Conservation (phyloP, 2,329 filamentous ascomycete species). For the Sarocladium brachiariae region DNA sequence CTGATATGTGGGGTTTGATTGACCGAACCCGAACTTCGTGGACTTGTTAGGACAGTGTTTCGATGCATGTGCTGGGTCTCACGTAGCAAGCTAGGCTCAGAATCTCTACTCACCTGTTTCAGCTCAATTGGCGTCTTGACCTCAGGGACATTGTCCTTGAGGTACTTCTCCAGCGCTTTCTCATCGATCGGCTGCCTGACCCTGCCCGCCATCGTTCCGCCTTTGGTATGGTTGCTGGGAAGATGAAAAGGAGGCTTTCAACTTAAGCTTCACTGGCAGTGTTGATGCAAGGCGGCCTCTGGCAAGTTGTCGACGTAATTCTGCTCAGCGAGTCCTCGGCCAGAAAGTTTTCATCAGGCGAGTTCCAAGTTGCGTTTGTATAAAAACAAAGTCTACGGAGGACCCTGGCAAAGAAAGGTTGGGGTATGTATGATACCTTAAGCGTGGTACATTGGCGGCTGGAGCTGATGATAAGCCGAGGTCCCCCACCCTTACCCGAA, state of each 20-base stretch:
- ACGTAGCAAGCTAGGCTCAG: too few relatives aligned
- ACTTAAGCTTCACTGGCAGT: too few relatives aligned
- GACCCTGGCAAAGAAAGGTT: neutral
- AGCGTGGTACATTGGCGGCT: neutral
- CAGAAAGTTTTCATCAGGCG: too few relatives aligned
- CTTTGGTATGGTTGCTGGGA: neutral
- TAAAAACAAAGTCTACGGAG: too few relatives aligned
- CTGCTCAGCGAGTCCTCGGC: too few relatives aligned
- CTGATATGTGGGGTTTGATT: slow-evolving; percentile 96
- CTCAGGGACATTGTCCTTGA: slow-evolving; percentile 69
- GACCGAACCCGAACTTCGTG: slow-evolving; percentile 97
- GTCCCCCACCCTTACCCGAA: slow-evolving; percentile 1
- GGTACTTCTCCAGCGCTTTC: slow-evolving; percentile 69
- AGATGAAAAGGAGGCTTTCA: too few relatives aligned
- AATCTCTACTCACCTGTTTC: slow-evolving; percentile 64
- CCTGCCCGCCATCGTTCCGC: slow-evolving; percentile 65
- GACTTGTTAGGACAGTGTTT: too few relatives aligned
- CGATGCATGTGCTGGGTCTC: too few relatives aligned
- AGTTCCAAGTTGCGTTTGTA: too few relatives aligned
- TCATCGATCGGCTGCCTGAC: slow-evolving; percentile 89
- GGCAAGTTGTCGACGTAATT: too few relatives aligned
- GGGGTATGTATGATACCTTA: slow-evolving; percentile 1
- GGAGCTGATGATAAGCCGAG: slow-evolving; percentile 6
- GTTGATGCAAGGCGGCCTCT: too few relatives aligned
- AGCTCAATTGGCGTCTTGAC: slow-evolving; percentile 78